phyloP scores from a whole-genome alignment of 371 early-diverging fungal species.

The Pancytospora philotis region DNA sequence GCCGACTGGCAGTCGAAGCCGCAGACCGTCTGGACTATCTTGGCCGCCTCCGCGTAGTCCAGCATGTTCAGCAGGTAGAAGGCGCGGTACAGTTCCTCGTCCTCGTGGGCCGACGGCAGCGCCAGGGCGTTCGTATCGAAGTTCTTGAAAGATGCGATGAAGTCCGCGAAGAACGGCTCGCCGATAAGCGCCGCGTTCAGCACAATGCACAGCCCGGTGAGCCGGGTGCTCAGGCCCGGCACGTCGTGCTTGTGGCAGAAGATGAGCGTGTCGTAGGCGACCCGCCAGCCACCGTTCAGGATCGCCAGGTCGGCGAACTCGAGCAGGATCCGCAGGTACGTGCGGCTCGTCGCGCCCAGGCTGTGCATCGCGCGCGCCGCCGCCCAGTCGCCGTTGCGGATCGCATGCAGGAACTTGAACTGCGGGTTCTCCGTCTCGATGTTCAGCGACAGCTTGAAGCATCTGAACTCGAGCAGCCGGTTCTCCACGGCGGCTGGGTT shows the following conservation, averaged over 20 bases:
- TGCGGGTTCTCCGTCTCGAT: constrained; percentile 8
- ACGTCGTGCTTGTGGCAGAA: not conserved
- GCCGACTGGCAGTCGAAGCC: not conserved
- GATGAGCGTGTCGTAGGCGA: constrained; percentile 11
- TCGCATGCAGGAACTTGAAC: constrained; percentile 22
- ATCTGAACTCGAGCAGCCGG: constrained; percentile 30
- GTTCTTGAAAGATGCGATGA: constrained; percentile 24
- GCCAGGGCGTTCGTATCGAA: constrained; percentile 29
- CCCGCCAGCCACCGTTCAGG: constrained; percentile 13
- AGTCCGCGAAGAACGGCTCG: constrained; percentile 7
- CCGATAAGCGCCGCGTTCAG: constrained; percentile 28
- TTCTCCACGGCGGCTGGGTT: constrained; percentile 10
- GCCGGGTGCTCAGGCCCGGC: not conserved
- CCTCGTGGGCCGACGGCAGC: constrained; percentile 19
- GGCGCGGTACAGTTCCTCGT: constrained; percentile 26
- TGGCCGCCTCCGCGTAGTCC: constrained; percentile 19
- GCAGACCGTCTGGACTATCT: constrained; percentile 17
- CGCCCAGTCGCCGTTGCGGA: not conserved
- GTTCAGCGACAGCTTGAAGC: not conserved
- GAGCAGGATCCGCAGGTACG: not conserved
- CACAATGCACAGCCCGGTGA: constrained; percentile 33
- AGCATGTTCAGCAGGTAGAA: constrained; percentile 40
- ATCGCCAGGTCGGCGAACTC: constrained; percentile 17
- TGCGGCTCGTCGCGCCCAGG: not conserved
- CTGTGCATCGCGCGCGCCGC: constrained; percentile 1